Evolutionary conservation across 106 monocot genomes (phyloP).

Genomic region (Allium cepa): DNA sequence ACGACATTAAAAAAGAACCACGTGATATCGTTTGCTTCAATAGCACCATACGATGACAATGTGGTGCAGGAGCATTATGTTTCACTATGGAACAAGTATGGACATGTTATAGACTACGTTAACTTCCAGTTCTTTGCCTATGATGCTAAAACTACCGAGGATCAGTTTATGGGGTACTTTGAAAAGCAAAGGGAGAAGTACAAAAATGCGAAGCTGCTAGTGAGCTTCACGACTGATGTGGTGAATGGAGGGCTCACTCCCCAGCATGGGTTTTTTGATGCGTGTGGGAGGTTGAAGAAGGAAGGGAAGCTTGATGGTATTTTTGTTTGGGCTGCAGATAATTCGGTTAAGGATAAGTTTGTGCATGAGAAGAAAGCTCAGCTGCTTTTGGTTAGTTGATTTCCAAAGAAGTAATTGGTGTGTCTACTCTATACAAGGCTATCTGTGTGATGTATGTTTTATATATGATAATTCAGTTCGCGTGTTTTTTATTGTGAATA

Average conservation of each 20-base stretch:
- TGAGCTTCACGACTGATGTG: constrained; percentile 2
- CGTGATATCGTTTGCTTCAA: constrained; percentile 24
- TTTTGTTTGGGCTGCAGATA: constrained; percentile 23
- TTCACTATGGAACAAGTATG: constrained; percentile 19
- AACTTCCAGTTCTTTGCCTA: constrained; percentile 36
- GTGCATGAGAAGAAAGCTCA: too few species aligned
- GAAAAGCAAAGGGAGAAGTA: constrained; percentile 17
- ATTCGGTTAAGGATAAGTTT: too few species aligned
- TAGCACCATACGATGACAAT: constrained; percentile 14
- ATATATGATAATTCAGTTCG: too few species aligned
- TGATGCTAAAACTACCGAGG: constrained; percentile 3
- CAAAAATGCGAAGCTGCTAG: constrained; percentile 15
- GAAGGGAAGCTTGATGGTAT: constrained; percentile 18
- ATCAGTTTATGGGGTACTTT: constrained; percentile 17
- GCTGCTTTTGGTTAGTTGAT: too few species aligned
- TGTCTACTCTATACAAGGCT: too few species aligned
- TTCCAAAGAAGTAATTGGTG: too few species aligned
- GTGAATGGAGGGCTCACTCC: constrained; percentile 18
- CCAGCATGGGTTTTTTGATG: constrained; percentile 17
- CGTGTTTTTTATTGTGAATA: too few species aligned
- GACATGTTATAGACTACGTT: constrained; percentile 15
- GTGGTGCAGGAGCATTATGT: constrained; percentile 15
- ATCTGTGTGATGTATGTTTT: too few species aligned
- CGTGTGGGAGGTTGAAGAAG: constrained; percentile 9
- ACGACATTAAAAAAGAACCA: constrained; percentile 14